Evolutionary conservation across 257 asterid genomes (phyloP).

Genomic region (Penstemon barbatus): DNA sequence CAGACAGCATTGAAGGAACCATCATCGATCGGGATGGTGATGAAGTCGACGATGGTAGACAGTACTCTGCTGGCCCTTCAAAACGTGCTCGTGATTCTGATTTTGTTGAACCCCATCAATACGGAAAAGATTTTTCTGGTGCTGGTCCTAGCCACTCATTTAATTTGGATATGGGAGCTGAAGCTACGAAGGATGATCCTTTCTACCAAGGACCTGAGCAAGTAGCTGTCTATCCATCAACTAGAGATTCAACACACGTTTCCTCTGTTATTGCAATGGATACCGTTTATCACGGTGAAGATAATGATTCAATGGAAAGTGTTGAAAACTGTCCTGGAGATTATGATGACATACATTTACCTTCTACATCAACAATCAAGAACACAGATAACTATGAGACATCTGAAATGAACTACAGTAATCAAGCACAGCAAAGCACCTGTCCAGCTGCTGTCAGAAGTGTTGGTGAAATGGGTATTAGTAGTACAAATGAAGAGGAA

Average conservation of each 20-base stretch:
- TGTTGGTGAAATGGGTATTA: slow-evolving; percentile 88
- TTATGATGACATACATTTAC: slow-evolving; percentile 68
- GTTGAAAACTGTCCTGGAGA: slow-evolving; percentile 91
- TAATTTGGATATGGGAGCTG: slow-evolving; percentile 62
- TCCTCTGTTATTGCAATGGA: slow-evolving; percentile 99
- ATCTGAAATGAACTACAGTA: slow-evolving; percentile 90
- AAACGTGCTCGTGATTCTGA: slow-evolving; percentile 76
- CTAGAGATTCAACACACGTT: slow-evolving; percentile 72
- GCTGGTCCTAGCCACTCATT: slow-evolving; percentile 90
- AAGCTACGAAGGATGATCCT: slow-evolving; percentile 54
- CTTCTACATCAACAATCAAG: slow-evolving; percentile 71
- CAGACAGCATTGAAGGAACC: slow-evolving; percentile 97
- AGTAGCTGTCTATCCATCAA: slow-evolving; percentile 52
- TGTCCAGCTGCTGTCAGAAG: slow-evolving; percentile 74
- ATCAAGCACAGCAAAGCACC: slow-evolving; percentile 92
- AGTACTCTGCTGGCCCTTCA: slow-evolving; percentile 80
- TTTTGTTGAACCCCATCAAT: slow-evolving; percentile 39
- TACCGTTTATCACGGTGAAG: slow-evolving; percentile 66
- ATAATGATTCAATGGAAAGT: slow-evolving; percentile 92
- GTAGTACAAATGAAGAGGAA: slow-evolving; percentile 97
- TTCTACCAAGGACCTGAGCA: slow-evolving; percentile 61
- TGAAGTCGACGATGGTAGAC: slow-evolving; percentile 89
- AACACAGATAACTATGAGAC: slow-evolving; percentile 66
- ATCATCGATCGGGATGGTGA: slow-evolving; percentile 97
- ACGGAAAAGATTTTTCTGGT: slow-evolving; percentile 61